Base-by-base conservation (phyloP, 805 yeast species). In the Metschnikowia corniflorae region DNA sequence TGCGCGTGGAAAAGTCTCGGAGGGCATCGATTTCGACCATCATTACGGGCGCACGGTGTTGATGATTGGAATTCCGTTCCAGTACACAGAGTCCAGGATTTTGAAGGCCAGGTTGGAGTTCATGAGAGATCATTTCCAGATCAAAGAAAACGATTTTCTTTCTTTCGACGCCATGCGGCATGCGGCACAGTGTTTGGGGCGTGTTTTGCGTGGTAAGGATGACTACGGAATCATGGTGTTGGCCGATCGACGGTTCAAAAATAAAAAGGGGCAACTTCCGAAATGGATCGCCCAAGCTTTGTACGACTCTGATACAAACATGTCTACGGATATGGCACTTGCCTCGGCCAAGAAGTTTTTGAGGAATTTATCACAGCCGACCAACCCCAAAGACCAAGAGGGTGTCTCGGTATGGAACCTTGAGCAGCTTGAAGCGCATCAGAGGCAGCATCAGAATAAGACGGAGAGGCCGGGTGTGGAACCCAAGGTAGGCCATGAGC, bases 151-250 rank as follows among this genome's bases (percentile, higher is more conserved):
- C 55, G 98, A 93, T 54, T 93, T 93, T 57, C 59, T 93, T 25
- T 89, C 97, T 8, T 93, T 93, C 71, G 99, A 93, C 63, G 99
- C 99, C 10, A 93, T 93, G 98, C 78, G 99, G 56, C 99, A 93
- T 65, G 99, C 97, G 4, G 97, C 99, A 0, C 99, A 93, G 61
- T 93, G 99, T 63, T 65, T 93, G 54, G 99, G 99, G 8, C 79
- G 99, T 57, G 98, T 93, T 37, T 67, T 93, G 45, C 78, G 99
- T 67, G 99, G 99, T 48, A 93, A 93, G 58, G 97, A 93, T 56
- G 99, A 93, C 67, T 93, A 93, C 60, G 99, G 99, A 45, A 84
- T 93, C 49, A 93, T 93, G 99, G 97, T 93, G 28, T 65, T 93
- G 43, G 98, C 98, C 0, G 99, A 93, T 59, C 71, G 96, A 48